These are phyloP conservation scores for Penicillium samsonianum DNA, from an alignment of 495 filamentous ascomycete species.

Conservation along the genomic window DNA sequence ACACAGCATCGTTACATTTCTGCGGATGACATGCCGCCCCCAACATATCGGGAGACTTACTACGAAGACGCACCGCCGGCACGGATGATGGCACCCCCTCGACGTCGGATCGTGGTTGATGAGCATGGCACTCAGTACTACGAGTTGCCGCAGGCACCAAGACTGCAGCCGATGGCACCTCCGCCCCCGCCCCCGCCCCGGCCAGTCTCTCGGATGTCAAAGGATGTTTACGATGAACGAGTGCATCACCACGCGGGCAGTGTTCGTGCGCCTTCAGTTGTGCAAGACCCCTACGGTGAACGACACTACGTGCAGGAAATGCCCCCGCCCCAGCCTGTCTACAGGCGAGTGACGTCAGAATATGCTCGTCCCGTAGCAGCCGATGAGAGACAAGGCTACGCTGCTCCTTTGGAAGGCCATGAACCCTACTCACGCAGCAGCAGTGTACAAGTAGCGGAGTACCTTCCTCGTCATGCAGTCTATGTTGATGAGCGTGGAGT, in stretches of 20 bases:
- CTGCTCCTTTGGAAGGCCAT: constrained; percentile 34
- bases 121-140: constrained; percentile 70
- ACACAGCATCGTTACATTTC: constrained; percentile 44
- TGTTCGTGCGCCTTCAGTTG: constrained; percentile 43
- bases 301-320: constrained; percentile 50
- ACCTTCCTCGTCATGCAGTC: constrained; percentile 36
- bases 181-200: constrained; percentile 53
- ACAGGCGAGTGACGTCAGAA: constrained; percentile 44
- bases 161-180: constrained; percentile 52
- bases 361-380: constrained; percentile 38
- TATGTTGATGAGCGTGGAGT: constrained; percentile 48
- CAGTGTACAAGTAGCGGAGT: constrained; percentile 47
- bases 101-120: constrained; percentile 67
- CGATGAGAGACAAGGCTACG: constrained; percentile 37
- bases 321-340: constrained; percentile 42
- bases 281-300: constrained; percentile 45
- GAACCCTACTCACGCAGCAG: constrained; percentile 40
- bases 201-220: constrained; percentile 33
- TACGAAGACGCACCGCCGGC: constrained; percentile 43
- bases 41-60: constrained; percentile 51
- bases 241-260: constrained; percentile 36
- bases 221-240: constrained; percentile 42
- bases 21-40: constrained; percentile 60
- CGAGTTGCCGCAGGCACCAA: constrained; percentile 53
- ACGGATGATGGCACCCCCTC: constrained; percentile 58